phyloP scores from a whole-genome alignment of 352 stramenopile species.

The Phytophthora niederhauseri region DNA sequence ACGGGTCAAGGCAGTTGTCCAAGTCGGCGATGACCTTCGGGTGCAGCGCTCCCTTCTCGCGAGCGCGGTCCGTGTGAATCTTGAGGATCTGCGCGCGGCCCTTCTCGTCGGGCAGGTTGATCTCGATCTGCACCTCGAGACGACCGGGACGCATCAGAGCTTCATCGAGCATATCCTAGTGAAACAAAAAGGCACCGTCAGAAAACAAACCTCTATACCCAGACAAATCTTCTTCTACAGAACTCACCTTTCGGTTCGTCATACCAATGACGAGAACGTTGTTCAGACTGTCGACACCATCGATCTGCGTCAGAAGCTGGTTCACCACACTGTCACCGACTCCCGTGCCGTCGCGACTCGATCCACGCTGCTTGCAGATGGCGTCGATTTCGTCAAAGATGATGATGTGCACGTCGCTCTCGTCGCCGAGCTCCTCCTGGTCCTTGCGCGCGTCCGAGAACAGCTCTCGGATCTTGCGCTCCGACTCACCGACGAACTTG shows the following conservation, averaged over 20 bases:
- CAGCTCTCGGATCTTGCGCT: constrained; percentile 99
- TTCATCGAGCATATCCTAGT: constrained; percentile 93
- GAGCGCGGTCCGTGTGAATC: constrained; percentile 96
- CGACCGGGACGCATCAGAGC: constrained; percentile 98
- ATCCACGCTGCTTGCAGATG: constrained; percentile 98
- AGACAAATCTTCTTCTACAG: not conserved
- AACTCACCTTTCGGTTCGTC: constrained; percentile 98
- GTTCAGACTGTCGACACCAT: constrained; percentile 99
- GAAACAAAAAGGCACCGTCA: not conserved
- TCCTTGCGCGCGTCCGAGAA: constrained; percentile 95
- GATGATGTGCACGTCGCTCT: constrained; percentile 99
- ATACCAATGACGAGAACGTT: constrained; percentile 99
- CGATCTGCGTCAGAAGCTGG: constrained; percentile 99
- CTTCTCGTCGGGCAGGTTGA: constrained; percentile 96
- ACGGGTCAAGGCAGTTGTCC: constrained; percentile 72
- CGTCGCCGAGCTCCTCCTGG: constrained; percentile 93
- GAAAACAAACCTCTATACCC: not conserved
- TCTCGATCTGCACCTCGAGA: constrained; percentile 99
- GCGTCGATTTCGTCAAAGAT: constrained; percentile 99
- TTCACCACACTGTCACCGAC: constrained; percentile 99
- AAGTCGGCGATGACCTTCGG: constrained; percentile 77
- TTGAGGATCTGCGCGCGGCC: constrained; percentile 98
- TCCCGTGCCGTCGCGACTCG: constrained; percentile 93
- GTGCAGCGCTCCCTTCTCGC: constrained; percentile 77
- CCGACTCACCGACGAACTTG: constrained; percentile 98